A percentile compares a stretch with the other conserved stretches of the same genome.
These are phyloP conservation scores for Cladosporium velox DNA, from an alignment of 2,329 filamentous ascomycete species.

Conservation along the genomic window DNA sequence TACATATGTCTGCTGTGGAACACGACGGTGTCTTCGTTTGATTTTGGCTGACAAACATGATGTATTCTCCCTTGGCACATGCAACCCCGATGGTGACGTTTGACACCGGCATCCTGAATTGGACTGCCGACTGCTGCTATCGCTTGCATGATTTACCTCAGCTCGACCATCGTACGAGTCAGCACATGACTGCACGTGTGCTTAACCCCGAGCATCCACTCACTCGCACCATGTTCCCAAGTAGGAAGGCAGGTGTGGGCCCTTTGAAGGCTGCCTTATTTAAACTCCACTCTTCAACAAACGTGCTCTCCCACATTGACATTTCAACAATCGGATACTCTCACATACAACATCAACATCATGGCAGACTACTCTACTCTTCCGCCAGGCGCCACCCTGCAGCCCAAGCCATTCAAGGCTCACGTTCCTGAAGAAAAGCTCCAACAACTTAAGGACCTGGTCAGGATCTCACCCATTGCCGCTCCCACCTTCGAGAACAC, in stretches of 20 bases:
- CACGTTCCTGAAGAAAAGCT: conserved; percentile 48
- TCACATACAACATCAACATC: background rate
- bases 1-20: background rate
- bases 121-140: background rate
- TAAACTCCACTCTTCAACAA: conserved; percentile 5
- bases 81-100: background rate
- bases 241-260: background rate
- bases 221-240: background rate
- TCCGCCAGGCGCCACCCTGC: conserved; percentile 41
- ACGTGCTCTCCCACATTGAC: background rate
- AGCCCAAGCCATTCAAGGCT: conserved; percentile 47
- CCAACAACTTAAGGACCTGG: conserved; percentile 48
- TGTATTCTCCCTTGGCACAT: background rate
- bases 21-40: background rate
- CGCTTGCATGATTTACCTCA: background rate
- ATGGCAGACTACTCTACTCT: conserved; percentile 33
- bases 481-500: conserved; percentile 54
- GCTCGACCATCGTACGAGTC: background rate
- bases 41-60: background rate
- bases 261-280: background rate
- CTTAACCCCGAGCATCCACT: conserved; percentile 4
- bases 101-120: background rate
- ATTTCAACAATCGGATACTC: background rate
- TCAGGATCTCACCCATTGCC: conserved; percentile 52
- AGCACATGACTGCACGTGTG: background rate